Evolutionary conservation across 164 flowering plant species (phyloP), one percentile per base, ranked within the genome.

Genomic region (Brasenia schreberi): DNA sequence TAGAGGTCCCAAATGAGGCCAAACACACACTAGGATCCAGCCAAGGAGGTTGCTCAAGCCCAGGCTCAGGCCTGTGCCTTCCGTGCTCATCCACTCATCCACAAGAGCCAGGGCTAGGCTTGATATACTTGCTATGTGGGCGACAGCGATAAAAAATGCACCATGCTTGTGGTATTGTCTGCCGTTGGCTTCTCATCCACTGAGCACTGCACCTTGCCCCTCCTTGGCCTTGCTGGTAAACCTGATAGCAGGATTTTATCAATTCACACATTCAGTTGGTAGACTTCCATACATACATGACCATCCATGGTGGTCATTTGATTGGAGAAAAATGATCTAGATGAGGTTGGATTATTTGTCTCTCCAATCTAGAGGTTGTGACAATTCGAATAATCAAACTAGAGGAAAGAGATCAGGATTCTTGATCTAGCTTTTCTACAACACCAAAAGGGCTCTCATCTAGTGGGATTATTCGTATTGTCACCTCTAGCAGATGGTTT

Each of bases 61-160:
- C 62, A 90, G 85, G 14, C 93, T 88, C 14, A 88, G 96, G 19
- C 98, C 96, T 10, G 96, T 90, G 66, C 98, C 98, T 74, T 92
- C 98, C 1, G 98, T 92, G 85, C 78, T 81, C 96, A 92, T 53
- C 77, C 98, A 85, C 73, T 92, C 96, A 63, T 93, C 98, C 68
- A 93, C 98, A 77, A 93, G 67, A 53, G 88, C 91, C 73, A 83
- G 64, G 18, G 88, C 85, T 0, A 87, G 88, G 73, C 81, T 76
- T 5, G 84, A 77, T 68, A 76, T 59, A 5, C 80, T 66, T n/a
- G 80, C 81, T 0, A 83, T 79, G 1, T 72, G 66, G 16, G 85
- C 85, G 0, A 81, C 86, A 6, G 84, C 81, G 52, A 79, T 64
- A 63, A 77, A 18, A 0, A 81, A 77, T 39, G 79, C 84, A 3